These are phyloP conservation scores for Prunus davidiana DNA, from an alignment of 306 rosid genomes.

Conservation along the genomic window DNA sequence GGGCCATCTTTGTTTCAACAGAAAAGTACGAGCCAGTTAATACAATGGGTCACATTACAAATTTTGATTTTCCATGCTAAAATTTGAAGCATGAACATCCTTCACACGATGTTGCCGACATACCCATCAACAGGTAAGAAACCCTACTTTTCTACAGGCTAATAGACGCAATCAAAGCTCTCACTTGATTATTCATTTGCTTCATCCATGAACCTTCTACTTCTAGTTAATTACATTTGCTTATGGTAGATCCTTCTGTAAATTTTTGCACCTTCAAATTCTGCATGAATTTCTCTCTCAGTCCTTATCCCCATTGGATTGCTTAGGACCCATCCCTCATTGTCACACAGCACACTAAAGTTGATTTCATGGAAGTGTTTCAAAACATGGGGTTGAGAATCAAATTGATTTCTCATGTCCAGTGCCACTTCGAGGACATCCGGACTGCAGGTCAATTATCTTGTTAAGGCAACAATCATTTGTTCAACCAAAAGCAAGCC, in stretches of 20 bases:
- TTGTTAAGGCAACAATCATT: too few relatives aligned
- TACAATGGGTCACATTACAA: too few relatives aligned
- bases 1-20: too few relatives aligned
- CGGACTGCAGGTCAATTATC: background rate
- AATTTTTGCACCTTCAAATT: slow-evolving; percentile 66
- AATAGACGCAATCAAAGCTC: background rate
- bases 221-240: slow-evolving; percentile 16
- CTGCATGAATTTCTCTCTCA: slow-evolving; percentile 90
- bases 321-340: slow-evolving; percentile 75
- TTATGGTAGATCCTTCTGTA: slow-evolving; percentile 74
- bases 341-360: slow-evolving; percentile 41
- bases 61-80: too few relatives aligned
- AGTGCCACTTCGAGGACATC: slow-evolving; percentile 69
- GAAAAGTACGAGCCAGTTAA: too few relatives aligned
- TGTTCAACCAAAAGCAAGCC: too few relatives aligned
- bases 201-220: background rate
- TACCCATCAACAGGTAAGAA: background rate
- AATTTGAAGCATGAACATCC: too few relatives aligned
- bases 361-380: slow-evolving; percentile 42
- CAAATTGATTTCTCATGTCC: slow-evolving; percentile 76
- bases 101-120: background rate
- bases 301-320: slow-evolving; percentile 86
- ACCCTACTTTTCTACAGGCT: background rate
- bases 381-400: slow-evolving; percentile 41
- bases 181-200: background rate